phyloP scores from a whole-genome alignment of 2,329 filamentous ascomycete species.

The Colletotrichum filicis region DNA sequence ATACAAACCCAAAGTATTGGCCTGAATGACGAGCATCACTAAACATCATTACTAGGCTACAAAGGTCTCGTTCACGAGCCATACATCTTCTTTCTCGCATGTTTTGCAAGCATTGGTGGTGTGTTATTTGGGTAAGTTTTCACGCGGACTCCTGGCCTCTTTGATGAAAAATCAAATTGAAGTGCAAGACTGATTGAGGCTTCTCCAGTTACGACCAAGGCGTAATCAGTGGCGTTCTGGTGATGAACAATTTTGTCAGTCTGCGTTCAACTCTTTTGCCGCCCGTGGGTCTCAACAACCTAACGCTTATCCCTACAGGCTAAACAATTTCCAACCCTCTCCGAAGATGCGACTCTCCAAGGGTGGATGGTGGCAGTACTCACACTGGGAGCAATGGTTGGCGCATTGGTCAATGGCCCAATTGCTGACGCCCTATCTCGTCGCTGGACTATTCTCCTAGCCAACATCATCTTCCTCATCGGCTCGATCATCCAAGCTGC shows the following conservation, averaged over 20 bases:
- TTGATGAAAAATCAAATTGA: too few relatives aligned
- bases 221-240: conserved; percentile 57
- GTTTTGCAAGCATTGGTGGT: conserved; percentile 10
- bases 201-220: conserved; percentile 62
- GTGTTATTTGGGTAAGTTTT: conserved; percentile 1
- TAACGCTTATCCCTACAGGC: neutral
- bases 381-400: conserved; percentile 65
- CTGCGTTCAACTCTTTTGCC: conserved; percentile 36
- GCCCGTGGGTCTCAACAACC: conserved; percentile 40
- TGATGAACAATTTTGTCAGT: conserved; percentile 55
- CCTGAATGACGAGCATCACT: neutral
- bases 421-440: conserved; percentile 48
- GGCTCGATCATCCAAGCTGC: conserved; percentile 57
- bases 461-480: conserved; percentile 49
- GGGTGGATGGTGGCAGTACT: conserved; percentile 51
- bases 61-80: conserved; percentile 6
- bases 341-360: conserved; percentile 6
- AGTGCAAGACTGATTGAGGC: too few relatives aligned
- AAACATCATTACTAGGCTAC: neutral
- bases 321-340: conserved; percentile 8
- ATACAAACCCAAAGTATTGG: neutral
- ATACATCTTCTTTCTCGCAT: conserved; percentile 17
- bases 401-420: conserved; percentile 56
- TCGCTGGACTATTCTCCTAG: conserved; percentile 48
- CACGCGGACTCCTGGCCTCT: too few relatives aligned